phyloP scores from a whole-genome alignment of 352 stramenopile genomes.

The Pythium rhizo-oryzae region DNA sequence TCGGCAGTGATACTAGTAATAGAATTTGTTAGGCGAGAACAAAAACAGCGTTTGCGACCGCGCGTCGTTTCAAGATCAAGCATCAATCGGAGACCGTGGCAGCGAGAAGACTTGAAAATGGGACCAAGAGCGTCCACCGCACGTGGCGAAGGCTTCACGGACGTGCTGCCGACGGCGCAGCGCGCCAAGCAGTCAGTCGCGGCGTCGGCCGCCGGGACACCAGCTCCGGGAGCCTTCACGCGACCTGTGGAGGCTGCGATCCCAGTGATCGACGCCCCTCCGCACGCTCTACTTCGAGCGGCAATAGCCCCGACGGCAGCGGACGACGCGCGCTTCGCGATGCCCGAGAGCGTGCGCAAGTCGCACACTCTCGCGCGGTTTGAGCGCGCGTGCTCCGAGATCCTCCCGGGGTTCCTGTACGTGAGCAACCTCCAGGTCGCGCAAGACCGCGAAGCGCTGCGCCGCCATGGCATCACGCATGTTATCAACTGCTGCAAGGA shows the following conservation, averaged over 20 bases:
- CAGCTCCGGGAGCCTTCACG: background rate
- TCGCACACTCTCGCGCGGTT: constrained; percentile 41
- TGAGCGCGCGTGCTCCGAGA: constrained; percentile 60
- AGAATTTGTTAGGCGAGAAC: background rate
- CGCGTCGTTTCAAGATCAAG: background rate
- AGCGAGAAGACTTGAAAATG: background rate
- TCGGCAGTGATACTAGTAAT: no score
- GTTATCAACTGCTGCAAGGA: constrained; percentile 64
- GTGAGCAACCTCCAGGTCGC: constrained; percentile 61
- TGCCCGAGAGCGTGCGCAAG: constrained; percentile 71
- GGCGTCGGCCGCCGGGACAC: background rate
- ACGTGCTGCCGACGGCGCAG: constrained; percentile 28
- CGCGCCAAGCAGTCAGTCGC: background rate
- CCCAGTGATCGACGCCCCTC: constrained; percentile 14
- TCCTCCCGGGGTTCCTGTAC: constrained; percentile 53
- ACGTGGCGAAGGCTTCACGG: constrained; percentile 25
- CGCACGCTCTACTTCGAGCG: constrained; percentile 6
- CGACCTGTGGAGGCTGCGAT: constrained; percentile 5
- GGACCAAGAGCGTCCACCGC: background rate
- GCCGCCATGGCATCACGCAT: constrained; percentile 50
- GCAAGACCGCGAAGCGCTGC: constrained; percentile 29
- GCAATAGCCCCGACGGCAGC: background rate
- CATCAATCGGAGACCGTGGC: background rate
- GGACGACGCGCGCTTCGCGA: constrained; percentile 24
- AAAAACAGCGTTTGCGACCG: background rate